Percentiles rank a stretch among this genome's conserved stretches.
phyloP scores from a whole-genome alignment of 805 yeast genomes.

The Candida succiphila region DNA sequence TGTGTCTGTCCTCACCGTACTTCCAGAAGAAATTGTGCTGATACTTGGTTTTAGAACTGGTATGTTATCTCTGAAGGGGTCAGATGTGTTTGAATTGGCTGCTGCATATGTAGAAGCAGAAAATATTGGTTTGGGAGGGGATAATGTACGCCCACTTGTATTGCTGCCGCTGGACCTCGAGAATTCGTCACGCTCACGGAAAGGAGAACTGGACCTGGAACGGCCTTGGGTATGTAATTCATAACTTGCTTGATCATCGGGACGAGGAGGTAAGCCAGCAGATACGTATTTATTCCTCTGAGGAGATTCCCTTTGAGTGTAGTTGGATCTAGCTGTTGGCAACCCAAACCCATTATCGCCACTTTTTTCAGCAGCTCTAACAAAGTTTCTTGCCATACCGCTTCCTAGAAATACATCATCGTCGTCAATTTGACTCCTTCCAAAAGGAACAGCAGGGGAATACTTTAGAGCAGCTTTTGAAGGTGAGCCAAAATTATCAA shows the following conservation, averaged over 20 bases:
- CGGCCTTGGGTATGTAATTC: conserved; percentile 28
- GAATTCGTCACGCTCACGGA: conserved; percentile 16
- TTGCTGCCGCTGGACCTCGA: conserved; percentile 25
- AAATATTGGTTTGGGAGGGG: conserved; percentile 59
- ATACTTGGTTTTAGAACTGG: conserved; percentile 14
- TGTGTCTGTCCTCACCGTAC: conserved; percentile 3
- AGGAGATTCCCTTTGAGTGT: conserved; percentile 66
- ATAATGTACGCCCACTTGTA: conserved; percentile 33
- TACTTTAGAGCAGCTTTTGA: conserved; percentile 28
- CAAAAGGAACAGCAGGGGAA: conserved; percentile 33
- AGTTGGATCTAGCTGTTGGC: conserved; percentile 54
- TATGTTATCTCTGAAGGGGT: conserved; percentile 13
- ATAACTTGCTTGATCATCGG: conserved; percentile 25
- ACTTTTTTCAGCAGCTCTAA: conserved; percentile 24
- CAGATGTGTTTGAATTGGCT: conserved; percentile 27
- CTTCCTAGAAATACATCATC: conserved; percentile 23
- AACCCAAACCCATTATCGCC: conserved; percentile 15
- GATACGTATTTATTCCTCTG: conserved; percentile 42
- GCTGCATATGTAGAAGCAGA: conserved; percentile 55
- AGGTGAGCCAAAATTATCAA: conserved; percentile 15
- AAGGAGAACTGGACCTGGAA: conserved; percentile 18
- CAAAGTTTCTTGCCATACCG: conserved; percentile 28
- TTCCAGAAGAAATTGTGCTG: background rate
- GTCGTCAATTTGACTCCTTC: conserved; percentile 17
- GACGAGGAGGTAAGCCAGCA: conserved; percentile 37